Base-by-base conservation (phyloP, 108 stramenopile genomes). In the Chaetoceros muelleri region DNA sequence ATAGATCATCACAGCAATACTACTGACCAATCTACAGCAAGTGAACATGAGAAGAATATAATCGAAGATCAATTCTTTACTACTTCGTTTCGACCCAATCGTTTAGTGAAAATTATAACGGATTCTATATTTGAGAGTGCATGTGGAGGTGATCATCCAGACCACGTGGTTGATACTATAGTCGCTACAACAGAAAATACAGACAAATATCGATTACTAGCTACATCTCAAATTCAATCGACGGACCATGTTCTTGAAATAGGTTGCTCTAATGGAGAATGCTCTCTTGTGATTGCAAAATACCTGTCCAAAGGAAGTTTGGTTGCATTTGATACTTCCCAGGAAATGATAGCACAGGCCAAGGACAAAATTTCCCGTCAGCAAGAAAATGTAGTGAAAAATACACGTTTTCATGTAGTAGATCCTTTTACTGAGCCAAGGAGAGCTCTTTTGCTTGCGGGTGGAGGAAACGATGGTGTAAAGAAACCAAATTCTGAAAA, bases 251-350 rank as follows among this genome's bases (percentile, higher is more conserved):
- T 90, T 5, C 63, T 91, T 57, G 89, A 91, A 60, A 79, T 91
- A 58, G 89, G 89, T 24, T 91, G 89, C 53, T 87, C 85, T 0
- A 82, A 80, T 30, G 89, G 89, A 28, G 78, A 76, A 65, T 54
- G 70, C 3, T 72, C 73, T 25, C 26, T 44, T 24, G 48, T 72
- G 13, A 0, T 81, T 75, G 78, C 49, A 71, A 66, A 47, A 53
- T 51, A 28, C 25, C 62, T 25, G 31, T 67, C 40, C 24, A 58
- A 45, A 52, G 60, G 57, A 73, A 44, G n/a, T 52, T 84, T 76
- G 67, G 68, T 91, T 8, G 89, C 81, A 64, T 76, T 87, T 44
- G 89, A 91, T 62, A 80, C 81, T 2, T 84, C 82, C 1, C 23
- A 64, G 1, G 76, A 85, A 59, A 81, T 87, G 77, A 57, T 87